Base-by-base conservation (phyloP, 2,329 filamentous ascomycete genomes). In the Epichloe sylvatica region DNA sequence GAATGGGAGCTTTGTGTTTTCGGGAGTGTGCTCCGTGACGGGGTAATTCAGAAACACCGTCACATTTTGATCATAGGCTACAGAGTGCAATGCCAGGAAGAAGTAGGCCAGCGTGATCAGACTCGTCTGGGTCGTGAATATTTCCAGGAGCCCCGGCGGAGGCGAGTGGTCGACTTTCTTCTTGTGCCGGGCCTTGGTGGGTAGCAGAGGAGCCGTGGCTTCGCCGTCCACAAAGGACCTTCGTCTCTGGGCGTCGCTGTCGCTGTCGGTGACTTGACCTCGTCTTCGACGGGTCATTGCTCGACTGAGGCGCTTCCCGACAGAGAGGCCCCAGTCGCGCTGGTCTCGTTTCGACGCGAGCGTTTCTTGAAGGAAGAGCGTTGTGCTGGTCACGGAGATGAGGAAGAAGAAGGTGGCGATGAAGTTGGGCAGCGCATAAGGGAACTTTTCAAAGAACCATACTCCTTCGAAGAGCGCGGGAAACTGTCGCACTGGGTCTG, bases 1-100 rank as follows among this genome's bases (percentile, higher is more conserved):
- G 59, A 96, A 83, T 0, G 90, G 90, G 0, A 87, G 73, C 2
- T 72, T 68, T 0, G 73, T 77, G 58, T 79, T 79, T 11, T 80
- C 70, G 0, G 75, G 68, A 0, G 79, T 77, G 51, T 78, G 74
- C 44, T 76, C 66, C 35, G 76, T 66, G 4, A 73, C 61, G 0
- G 84, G 83, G 55, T 87, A 84, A 66, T 94, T 86, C 59, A 96
- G 76, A 64, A 94, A 94, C 1, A 96, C 87, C 3, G 89, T 86
- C 1, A 97, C 77, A 2, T 91, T 74, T 61, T 94, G 89, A 65
- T 97, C 91, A 61, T 82, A 96, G 1, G 87, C 82, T 38, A 94
- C 80, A 0, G 80, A 82, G 65, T 95, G 89, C 45, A 94, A 75
- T 0, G 88, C 85, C 17, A 97, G 73, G 46, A 92, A 73, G 1